Evolutionary conservation across 805 yeast genomes (phyloP).

Genomic region (Hanseniaspora meyeri): DNA sequence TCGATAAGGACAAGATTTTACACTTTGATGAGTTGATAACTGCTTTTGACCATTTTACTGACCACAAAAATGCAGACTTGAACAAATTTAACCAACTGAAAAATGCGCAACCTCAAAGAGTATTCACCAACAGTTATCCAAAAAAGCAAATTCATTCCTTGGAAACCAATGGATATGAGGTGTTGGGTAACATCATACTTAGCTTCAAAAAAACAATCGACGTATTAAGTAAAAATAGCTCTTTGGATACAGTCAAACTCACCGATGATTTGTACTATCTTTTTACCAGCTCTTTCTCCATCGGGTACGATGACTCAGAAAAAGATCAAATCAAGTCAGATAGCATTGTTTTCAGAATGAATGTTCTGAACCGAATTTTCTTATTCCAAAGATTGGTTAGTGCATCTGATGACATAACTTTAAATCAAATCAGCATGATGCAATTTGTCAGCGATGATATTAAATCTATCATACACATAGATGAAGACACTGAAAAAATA

Average conservation of each 20-base stretch:
- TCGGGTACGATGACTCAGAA: background rate
- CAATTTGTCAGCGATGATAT: conserved; percentile 5
- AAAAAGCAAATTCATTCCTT: background rate
- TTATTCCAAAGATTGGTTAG: background rate
- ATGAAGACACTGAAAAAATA: background rate
- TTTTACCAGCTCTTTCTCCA: background rate
- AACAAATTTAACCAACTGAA: background rate
- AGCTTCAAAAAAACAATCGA: background rate
- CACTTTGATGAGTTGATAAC: background rate
- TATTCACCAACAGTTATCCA: background rate
- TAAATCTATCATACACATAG: background rate
- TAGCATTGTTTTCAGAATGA: background rate
- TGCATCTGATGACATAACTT: background rate
- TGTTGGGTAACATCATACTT: background rate
- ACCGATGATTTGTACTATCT: background rate
- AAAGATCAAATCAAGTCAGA: background rate
- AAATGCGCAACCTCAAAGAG: background rate
- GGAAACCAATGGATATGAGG: background rate
- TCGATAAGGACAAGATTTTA: background rate
- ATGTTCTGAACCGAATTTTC: background rate
- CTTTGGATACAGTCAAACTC: background rate
- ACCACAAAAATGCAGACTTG: too few relatives aligned
- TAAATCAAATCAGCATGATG: background rate
- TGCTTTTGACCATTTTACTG: background rate
- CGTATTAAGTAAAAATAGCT: background rate